These are phyloP conservation scores for Eimeria sp. DNA, from an alignment of 169 alveolate species.

Conservation along the genomic window DNA sequence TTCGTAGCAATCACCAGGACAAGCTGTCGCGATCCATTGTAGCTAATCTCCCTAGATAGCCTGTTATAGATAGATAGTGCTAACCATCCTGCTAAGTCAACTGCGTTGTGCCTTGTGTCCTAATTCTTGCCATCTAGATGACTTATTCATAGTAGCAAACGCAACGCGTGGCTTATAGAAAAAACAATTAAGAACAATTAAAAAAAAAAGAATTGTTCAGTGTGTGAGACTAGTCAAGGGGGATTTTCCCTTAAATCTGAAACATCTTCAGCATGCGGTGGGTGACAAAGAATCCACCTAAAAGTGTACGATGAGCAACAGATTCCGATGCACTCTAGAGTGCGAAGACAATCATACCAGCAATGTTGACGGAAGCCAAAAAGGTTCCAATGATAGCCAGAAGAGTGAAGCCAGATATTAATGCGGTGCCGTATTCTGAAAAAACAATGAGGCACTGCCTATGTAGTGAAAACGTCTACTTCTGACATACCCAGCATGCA, in stretches of 20 bases:
- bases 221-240: background rate
- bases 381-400: conserved; percentile 80
- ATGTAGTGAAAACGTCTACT: background rate
- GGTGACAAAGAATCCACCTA: conserved; percentile 96
- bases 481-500: conserved; percentile 87
- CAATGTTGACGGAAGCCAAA: conserved; percentile 85
- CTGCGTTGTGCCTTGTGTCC: background rate
- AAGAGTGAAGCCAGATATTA: conserved; percentile 53
- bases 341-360: conserved; percentile 36
- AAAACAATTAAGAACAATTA: background rate
- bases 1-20: background rate
- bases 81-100: too few species aligned
- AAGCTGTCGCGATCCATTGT: too few species aligned
- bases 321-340: background rate
- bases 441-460: background rate
- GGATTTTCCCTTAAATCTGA: conserved; percentile 75
- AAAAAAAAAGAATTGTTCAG: conserved; percentile 16
- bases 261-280: conserved; percentile 97
- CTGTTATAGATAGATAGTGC: too few species aligned
- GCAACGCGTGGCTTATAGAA: background rate
- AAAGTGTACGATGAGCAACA: background rate
- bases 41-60: too few species aligned
- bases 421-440: conserved; percentile 76
- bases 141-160: background rate
- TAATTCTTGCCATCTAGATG: background rate